phyloP scores from a whole-genome alignment of 73 alveolate species.

The Paramecium caudatum region DNA sequence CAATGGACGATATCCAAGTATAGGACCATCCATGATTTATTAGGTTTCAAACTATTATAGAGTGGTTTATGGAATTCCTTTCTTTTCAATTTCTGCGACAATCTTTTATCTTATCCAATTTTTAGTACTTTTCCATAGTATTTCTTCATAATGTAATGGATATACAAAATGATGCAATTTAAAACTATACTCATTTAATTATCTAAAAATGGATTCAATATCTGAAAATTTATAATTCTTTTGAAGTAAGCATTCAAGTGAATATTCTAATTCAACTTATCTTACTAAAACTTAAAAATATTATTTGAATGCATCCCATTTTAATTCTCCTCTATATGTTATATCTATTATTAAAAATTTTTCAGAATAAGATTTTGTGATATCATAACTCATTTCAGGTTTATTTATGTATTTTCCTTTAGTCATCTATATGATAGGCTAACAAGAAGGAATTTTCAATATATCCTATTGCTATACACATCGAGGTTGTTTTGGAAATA shows the following conservation, averaged over 20 bases:
- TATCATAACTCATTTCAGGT: conserved; percentile 18
- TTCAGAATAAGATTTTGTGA: background rate
- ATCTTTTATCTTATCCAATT: background rate
- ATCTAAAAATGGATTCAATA: background rate
- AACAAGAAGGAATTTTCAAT: background rate
- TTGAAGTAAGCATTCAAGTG: background rate
- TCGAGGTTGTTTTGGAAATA: background rate
- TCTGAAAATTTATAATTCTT: background rate
- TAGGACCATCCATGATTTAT: no score
- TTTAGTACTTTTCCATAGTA: background rate
- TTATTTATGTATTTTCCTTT: background rate
- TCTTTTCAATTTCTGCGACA: background rate
- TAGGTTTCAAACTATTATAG: background rate
- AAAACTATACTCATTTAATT: conserved; percentile 25
- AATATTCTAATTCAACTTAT: conserved; percentile 6
- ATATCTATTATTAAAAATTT: background rate
- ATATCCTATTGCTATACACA: background rate
- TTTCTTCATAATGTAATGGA: conserved; percentile 8
- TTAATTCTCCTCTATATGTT: background rate
- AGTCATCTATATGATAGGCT: background rate
- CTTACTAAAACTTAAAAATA: background rate
- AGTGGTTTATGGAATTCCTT: background rate
- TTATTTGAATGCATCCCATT: conserved; percentile 23
- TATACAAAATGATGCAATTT: conserved; percentile 38
- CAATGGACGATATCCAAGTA: background rate